Conservation (phyloP, 495 filamentous ascomycete species). For the Astrothelium macrocarpum region DNA sequence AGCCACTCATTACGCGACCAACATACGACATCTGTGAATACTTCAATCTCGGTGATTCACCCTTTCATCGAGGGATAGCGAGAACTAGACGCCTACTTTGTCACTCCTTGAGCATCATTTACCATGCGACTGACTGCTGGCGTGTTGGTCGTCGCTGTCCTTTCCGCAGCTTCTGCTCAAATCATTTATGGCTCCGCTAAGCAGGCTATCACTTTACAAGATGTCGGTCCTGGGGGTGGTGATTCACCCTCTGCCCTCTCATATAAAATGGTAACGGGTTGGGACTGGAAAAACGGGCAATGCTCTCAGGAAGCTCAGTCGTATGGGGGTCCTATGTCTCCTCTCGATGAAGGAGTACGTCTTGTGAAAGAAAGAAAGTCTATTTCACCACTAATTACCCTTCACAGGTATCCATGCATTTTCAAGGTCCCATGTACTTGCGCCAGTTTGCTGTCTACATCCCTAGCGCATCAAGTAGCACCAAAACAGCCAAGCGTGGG, state of each 20-base stretch:
- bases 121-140: neutral
- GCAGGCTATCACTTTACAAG: neutral
- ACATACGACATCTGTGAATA: neutral
- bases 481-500: constrained; percentile 23
- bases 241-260: neutral
- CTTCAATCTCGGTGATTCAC: neutral
- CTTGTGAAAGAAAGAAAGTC: neutral
- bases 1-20: neutral
- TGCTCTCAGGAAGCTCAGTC: constrained; percentile 41
- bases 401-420: constrained; percentile 53
- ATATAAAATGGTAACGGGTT: constrained; percentile 50
- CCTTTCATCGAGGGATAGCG: neutral
- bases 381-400: neutral
- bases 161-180: neutral
- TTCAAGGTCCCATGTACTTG: constrained; percentile 56
- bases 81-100: neutral
- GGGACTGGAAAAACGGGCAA: constrained; percentile 44
- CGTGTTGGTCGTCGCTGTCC: neutral
- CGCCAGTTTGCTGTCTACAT: constrained; percentile 56
- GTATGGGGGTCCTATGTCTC: constrained; percentile 51
- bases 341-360: constrained; percentile 58
- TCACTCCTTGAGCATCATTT: neutral
- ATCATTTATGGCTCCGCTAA: neutral
- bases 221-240: neutral
- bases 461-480: constrained; percentile 26